phyloP scores from a whole-genome alignment of 192 early-diverging fungal genomes.

The Coemansia erecta region DNA sequence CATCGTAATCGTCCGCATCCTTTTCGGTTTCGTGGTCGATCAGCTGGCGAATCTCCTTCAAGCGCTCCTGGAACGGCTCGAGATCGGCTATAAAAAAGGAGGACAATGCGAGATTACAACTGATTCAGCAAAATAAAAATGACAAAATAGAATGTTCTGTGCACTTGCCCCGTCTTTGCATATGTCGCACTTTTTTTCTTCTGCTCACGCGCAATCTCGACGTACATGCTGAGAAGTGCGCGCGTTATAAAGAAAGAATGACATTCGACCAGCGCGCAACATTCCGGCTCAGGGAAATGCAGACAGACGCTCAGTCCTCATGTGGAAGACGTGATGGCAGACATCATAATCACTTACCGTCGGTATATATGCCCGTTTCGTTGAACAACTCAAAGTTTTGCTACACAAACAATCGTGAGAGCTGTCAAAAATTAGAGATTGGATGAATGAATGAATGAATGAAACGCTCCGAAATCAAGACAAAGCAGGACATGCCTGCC shows the following conservation, averaged over 20 bases:
- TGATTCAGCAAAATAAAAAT: neutral
- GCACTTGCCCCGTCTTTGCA: neutral
- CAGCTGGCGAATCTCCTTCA: constrained; percentile 60
- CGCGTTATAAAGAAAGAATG: neutral
- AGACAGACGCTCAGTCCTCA: too few relatives aligned
- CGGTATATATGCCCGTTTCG: constrained; percentile 60
- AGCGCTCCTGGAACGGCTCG: constrained; percentile 59
- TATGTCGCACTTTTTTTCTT: neutral
- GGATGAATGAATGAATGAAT: neutral
- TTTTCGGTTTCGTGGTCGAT: constrained; percentile 51
- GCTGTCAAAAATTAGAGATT: neutral
- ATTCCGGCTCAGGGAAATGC: too few relatives aligned
- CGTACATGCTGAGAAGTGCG: neutral
- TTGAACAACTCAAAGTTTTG: constrained; percentile 63
- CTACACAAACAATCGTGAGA: constrained; percentile 28
- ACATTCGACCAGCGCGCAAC: too few relatives aligned
- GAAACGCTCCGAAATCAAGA: neutral
- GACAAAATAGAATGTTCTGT: constrained; percentile 9
- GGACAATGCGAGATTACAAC: neutral
- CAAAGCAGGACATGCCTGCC: neutral
- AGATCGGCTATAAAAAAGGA: constrained; percentile 55
- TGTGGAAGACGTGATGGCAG: neutral
- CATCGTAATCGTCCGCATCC: constrained; percentile 13
- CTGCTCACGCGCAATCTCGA: neutral
- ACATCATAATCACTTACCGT: constrained; percentile 44